Evolutionary conservation across 2,329 filamentous ascomycete species (phyloP), one percentile per base, ranked within the genome.

Genomic region (Falciphora oryzae): DNA sequence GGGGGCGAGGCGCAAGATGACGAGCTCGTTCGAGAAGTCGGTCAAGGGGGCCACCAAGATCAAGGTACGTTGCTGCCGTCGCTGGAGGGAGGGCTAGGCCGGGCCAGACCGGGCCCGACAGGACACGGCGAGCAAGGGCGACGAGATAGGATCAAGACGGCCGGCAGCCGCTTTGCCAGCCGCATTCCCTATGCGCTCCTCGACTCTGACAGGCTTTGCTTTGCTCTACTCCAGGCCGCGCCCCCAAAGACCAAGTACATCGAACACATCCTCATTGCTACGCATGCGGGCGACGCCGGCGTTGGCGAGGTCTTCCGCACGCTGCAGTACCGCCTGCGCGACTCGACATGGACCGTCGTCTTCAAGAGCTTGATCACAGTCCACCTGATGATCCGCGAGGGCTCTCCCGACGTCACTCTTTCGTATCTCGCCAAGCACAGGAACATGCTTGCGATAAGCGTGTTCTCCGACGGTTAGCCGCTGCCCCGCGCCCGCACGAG

Each of bases 231-330:
- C 44, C 73, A 96, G 92, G 90, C 93, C 78, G 95, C 95, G 70
- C 92, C 95, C 67, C 95, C 95, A 63, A 99, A 99, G 81, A 95
- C 94, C 65, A 99, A 99, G 80, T 99, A 98, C 81, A 96, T 99
- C 81, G 95, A 99, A 77, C 93, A 97, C 75, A 97, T 99, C 74
- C 85, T 99, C 65, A 85, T 97, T 70, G 94, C 95, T 68, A 99
- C 95, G 53, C 92, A 97, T 78, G 90, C 93, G 28, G 95, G 93
- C 70, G 95, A 99, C 78, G 91, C 92, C 64, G 95, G 94, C 70
- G 92, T 99, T 66, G 94, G 89, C 66, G 95, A 99, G 79, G 91
- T 99, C 73, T 98, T 99, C 76, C 89, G 95, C 67, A 92, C 93
- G 57, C 82, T 99, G 64, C 93, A 96, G 74, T 87, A 92, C 75